phyloP scores from a whole-genome alignment of 441 rosid species.

The Sinapis alba region DNA sequence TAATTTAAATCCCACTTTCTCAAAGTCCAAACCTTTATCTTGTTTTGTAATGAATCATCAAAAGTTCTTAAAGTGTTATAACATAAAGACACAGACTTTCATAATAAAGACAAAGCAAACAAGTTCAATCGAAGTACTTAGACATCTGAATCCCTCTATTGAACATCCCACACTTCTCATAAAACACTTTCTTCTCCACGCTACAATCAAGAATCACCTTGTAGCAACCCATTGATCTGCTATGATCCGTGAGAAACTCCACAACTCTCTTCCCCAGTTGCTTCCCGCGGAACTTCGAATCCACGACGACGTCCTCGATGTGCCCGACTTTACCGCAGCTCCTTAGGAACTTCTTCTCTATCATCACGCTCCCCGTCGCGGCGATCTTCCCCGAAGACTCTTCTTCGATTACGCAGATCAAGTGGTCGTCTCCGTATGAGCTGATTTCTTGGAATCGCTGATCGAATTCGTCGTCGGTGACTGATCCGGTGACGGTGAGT shows the following conservation, averaged over 20 bases:
- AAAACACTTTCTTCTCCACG: constrained; percentile 59
- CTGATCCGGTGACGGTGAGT: constrained; percentile 58
- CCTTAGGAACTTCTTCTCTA: constrained; percentile 90
- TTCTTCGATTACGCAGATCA: constrained; percentile 85
- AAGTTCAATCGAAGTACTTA: constrained; percentile 47
- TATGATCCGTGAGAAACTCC: constrained; percentile 61
- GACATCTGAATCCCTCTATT: constrained; percentile 82
- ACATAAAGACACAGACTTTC: background rate
- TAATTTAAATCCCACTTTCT: background rate
- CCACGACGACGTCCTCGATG: constrained; percentile 89
- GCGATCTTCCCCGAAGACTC: constrained; percentile 52
- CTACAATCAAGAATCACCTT: constrained; percentile 90
- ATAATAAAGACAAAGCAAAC: background rate
- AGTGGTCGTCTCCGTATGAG: constrained; percentile 70
- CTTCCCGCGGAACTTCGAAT: constrained; percentile 61
- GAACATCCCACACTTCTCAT: constrained; percentile 79
- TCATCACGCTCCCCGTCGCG: constrained; percentile 72
- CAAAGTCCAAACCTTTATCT: constrained; percentile 11
- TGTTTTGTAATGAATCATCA: background rate
- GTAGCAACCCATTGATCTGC: constrained; percentile 70
- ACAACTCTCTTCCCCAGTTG: constrained; percentile 73
- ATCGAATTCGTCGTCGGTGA: constrained; percentile 73
- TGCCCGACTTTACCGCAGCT: constrained; percentile 86
- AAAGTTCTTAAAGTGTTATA: background rate
- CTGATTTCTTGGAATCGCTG: constrained; percentile 66